phyloP scores from a whole-genome alignment of 2,329 filamentous ascomycete species.

The Cladobotryum protrusum region DNA sequence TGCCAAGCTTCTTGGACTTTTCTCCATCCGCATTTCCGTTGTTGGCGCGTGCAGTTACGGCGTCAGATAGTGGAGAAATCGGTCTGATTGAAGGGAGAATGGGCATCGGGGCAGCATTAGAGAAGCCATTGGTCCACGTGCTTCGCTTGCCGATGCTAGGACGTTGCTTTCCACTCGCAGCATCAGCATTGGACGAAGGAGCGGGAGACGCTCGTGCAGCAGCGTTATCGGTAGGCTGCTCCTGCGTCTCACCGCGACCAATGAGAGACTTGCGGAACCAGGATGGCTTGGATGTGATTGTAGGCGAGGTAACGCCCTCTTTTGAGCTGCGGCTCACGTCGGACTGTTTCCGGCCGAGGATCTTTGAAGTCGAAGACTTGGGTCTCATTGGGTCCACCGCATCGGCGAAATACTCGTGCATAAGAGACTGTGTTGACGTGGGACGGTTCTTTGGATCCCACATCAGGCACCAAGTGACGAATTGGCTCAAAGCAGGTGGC shows the following conservation, averaged over 20 bases:
- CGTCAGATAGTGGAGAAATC: constrained; percentile 92
- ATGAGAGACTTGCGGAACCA: constrained; percentile 98
- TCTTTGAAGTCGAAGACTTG: constrained; percentile 80
- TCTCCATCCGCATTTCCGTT: constrained; percentile 58
- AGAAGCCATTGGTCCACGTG: constrained; percentile 83
- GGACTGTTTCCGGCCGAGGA: constrained; percentile 85
- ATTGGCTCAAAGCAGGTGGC: constrained; percentile 80
- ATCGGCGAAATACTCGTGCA: constrained; percentile 90
- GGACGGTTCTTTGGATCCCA: constrained; percentile 94
- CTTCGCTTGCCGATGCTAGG: constrained; percentile 68
- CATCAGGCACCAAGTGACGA: constrained; percentile 98
- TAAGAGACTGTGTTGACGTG: constrained; percentile 87
- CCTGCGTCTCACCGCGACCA: constrained; percentile 64
- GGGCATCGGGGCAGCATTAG: constrained; percentile 82
- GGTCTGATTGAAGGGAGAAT: constrained; percentile 92
- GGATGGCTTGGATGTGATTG: constrained; percentile 75
- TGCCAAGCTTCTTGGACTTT: constrained; percentile 85
- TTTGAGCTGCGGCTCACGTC: constrained; percentile 66
- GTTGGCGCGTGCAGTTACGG: constrained; percentile 83
- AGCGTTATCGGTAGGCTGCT: constrained; percentile 43
- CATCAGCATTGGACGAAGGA: constrained; percentile 34
- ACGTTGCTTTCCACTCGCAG: constrained; percentile 30
- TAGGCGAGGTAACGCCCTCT: constrained; percentile 47
- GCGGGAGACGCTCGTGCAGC: constrained; percentile 38
- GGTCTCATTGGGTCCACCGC: constrained; percentile 86